Percentiles rank a stretch among this genome's conserved stretches.
phyloP scores from a whole-genome alignment of 805 yeast species.

The Pichia membranifaciens region DNA sequence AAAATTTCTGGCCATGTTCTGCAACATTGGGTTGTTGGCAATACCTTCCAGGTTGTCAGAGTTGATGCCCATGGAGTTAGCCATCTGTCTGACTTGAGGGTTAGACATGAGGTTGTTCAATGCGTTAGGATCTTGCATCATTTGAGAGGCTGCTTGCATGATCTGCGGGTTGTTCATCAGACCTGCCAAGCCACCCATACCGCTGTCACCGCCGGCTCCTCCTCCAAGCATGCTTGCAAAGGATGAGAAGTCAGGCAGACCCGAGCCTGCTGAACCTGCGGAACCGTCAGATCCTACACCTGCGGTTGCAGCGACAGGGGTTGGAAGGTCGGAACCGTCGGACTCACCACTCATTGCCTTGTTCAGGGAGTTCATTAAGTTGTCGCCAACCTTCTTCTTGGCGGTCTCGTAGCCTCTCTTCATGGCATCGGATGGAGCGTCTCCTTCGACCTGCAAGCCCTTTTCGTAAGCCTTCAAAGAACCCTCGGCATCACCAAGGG shows the following conservation, averaged over 20 bases:
- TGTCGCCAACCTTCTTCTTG: constrained; percentile 77
- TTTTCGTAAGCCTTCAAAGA: constrained; percentile 85
- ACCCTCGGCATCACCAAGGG: constrained; percentile 88
- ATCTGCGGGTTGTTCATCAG: constrained; percentile 78
- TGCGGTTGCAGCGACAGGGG: constrained; percentile 25
- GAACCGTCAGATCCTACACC: constrained; percentile 22
- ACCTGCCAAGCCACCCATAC: constrained; percentile 60
- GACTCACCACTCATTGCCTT: constrained; percentile 17
- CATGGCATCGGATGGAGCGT: constrained; percentile 81
- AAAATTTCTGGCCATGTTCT: constrained; percentile 64
- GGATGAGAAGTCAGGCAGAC: constrained; percentile 67
- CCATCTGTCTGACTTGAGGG: constrained; percentile 90
- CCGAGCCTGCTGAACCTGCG: constrained; percentile 31
- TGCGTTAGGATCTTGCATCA: constrained; percentile 84
- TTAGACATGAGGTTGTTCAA: constrained; percentile 70
- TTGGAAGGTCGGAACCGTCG: constrained; percentile 18
- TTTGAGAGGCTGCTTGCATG: constrained; percentile 80
- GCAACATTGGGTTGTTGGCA: constrained; percentile 77
- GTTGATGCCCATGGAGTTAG: constrained; percentile 66
- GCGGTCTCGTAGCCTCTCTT: constrained; percentile 91
- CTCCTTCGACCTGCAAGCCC: constrained; percentile 87
- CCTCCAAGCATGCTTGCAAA: constrained; percentile 53
- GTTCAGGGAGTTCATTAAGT: constrained; percentile 43
- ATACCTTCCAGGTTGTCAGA: constrained; percentile 55
- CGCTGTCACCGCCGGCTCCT: constrained; percentile 68